These are phyloP conservation scores for Sanghuangporus weigelae DNA, from an alignment of 1,284 basidiomycete genomes.

Conservation along the genomic window DNA sequence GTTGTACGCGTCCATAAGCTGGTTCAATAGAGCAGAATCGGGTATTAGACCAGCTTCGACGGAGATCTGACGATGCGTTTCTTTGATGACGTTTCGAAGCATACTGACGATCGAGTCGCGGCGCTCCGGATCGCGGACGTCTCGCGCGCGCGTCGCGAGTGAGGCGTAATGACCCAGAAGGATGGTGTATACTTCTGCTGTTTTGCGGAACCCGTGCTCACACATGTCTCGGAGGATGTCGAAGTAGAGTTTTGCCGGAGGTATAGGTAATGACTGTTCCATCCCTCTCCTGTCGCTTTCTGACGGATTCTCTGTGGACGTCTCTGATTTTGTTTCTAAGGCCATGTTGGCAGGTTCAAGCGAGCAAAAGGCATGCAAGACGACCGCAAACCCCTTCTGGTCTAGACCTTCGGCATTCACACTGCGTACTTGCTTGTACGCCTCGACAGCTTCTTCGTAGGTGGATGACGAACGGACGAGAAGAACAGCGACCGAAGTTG, in stretches of 20 bases:
- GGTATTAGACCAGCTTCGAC: conserved; percentile 74
- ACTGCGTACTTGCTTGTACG: conserved; percentile 46
- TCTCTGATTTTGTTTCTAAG: not conserved
- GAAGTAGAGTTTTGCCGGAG: conserved; percentile 65
- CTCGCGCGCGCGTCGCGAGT: conserved; percentile 33
- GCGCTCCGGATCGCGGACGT: conserved; percentile 23
- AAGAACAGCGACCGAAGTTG: conserved; percentile 50
- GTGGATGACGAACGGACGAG: conserved; percentile 51
- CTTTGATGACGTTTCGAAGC: conserved; percentile 39
- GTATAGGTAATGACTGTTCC: conserved; percentile 27
- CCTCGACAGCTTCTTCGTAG: conserved; percentile 54
- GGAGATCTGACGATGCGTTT: conserved; percentile 74
- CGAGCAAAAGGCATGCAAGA: conserved; percentile 59
- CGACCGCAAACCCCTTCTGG: conserved; percentile 49
- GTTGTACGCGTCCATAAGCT: conserved; percentile 88
- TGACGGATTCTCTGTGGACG: not conserved
- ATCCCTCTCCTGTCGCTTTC: conserved; percentile 21
- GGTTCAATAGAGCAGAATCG: conserved; percentile 76
- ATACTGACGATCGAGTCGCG: not conserved
- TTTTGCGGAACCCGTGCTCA: conserved; percentile 51
- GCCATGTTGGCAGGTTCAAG: conserved; percentile 38
- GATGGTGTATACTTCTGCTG: conserved; percentile 63
- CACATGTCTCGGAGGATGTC: conserved; percentile 85
- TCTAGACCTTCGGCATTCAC: conserved; percentile 41
- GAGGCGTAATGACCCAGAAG: conserved; percentile 55